Evolutionary conservation across 164 flowering plant species (phyloP).

Genomic region (Aristolochia californica): DNA sequence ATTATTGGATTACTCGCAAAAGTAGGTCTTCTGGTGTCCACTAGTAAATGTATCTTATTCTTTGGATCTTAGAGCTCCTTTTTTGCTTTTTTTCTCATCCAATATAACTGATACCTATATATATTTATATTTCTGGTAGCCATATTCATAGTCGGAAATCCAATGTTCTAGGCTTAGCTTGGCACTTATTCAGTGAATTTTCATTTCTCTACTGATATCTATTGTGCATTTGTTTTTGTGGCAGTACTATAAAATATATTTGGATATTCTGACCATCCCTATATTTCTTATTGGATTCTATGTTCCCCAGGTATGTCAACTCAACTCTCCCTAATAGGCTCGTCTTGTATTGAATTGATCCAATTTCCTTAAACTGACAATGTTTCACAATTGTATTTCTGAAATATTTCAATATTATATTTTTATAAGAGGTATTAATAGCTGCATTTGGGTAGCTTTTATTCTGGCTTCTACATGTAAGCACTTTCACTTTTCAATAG

Average conservation of each 20-base stretch:
- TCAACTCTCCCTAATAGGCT: not conserved
- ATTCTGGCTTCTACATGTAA: not conserved
- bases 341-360: no score
- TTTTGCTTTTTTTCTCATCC: not conserved
- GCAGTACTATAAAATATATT: constrained; percentile 63
- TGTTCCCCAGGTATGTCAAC: constrained; percentile 59
- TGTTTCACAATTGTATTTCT: not conserved
- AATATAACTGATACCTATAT: no score
- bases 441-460: not conserved
- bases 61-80: not conserved
- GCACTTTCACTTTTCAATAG: not conserved
- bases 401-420: not conserved
- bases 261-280: constrained; percentile 54
- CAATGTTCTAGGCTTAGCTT: not conserved
- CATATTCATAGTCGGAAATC: not conserved
- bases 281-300: constrained; percentile 31
- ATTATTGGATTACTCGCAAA: constrained; percentile 33
- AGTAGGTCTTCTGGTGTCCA: constrained; percentile 27
- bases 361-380: not conserved
- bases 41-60: not conserved
- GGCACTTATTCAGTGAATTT: not conserved
- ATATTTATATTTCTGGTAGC: no score
- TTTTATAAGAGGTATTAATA: not conserved
- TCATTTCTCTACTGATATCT: not conserved
- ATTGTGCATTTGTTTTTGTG: constrained; percentile 6